Evolutionary conservation across 1,284 basidiomycete genomes (phyloP), one percentile per base, ranked within the genome.

Genomic region (Fomitopsis palustris): DNA sequence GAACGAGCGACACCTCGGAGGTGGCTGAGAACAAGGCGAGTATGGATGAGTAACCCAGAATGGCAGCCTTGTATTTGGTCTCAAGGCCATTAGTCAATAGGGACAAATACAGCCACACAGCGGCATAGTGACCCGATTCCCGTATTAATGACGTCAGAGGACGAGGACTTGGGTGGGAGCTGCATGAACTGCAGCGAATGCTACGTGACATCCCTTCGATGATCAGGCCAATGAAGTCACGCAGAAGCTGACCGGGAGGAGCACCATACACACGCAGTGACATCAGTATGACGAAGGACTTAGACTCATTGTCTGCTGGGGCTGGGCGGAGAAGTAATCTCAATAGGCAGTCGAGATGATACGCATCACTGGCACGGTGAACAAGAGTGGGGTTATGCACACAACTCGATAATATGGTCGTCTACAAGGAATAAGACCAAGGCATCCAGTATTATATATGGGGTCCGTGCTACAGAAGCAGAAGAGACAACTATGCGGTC

Each of bases 381-480:
- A 23, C 7, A 53, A 33, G 54, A 35, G 58, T 47, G 43, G 47
- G 39, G 38, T 39, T 39, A 37, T 53, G 56, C 52, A 51, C 16
- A 52, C 57, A 51, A 62, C 61, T 35, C 19, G 19, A 63, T 60
- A 61, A 60, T 58, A 55, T 56, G 65, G 64, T 63, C 65, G 64
- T 68, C 67, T 68, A 68, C 61, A 64, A 65, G 61, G 16, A 66
- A 47, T 60, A 63, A 62, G 64, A 65, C 67, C 65, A 62, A 61
- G 61, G 38, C 21, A 57, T 45, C 59, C 64, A 19, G 51, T 51
- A 49, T 58, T 60, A 59, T 56, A 53, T 61, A 59, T 61, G 47
- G 47, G 42, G 58, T 53, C 49, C 41, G 43, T 47, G 54, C 42
- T 39, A 55, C 35, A 21, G 29, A 37, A n/a, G 47, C 39, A 35